These are phyloP conservation scores for Macrotyloma uniflorum DNA, from an alignment of 306 rosid species.

Conservation along the genomic window DNA sequence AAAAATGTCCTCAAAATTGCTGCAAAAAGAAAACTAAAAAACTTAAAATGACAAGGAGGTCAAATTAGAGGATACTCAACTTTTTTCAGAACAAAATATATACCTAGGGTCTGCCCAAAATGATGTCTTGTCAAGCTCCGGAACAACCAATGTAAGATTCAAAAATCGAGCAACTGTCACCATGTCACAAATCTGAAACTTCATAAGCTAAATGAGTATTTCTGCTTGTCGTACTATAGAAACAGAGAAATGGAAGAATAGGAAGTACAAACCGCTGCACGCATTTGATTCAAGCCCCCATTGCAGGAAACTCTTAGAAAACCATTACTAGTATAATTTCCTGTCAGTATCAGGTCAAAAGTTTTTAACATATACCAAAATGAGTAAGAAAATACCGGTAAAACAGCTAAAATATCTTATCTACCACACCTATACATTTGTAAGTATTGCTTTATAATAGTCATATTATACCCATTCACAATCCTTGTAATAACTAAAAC, in stretches of 20 bases:
- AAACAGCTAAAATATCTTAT: neutral
- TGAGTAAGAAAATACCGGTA: constrained; percentile 16
- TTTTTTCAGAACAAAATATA: constrained; percentile 32
- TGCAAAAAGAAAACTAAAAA: constrained; percentile 50
- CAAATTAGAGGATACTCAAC: constrained; percentile 29
- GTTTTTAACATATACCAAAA: constrained; percentile 22
- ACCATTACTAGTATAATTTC: constrained; percentile 96
- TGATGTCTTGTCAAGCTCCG: constrained; percentile 95
- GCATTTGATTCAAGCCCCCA: constrained; percentile 99
- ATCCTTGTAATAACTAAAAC: constrained; percentile 15
- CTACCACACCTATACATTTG: neutral
- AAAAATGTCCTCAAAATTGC: constrained; percentile 93
- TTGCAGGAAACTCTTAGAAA: constrained; percentile 97
- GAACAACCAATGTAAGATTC: constrained; percentile 95
- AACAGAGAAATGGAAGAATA: constrained; percentile 21
- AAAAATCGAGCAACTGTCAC: constrained; percentile 91
- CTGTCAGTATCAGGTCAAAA: constrained; percentile 40
- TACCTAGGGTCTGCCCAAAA: constrained; percentile 99
- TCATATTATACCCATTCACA: constrained; percentile 3
- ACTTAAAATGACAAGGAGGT: constrained; percentile 38
- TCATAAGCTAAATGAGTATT: constrained; percentile 41
- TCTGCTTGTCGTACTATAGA: constrained; percentile 11
- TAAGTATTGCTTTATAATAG: constrained; percentile 18
- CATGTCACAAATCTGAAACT: constrained; percentile 96
- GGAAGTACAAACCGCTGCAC: constrained; percentile 86